Conservation (phyloP, 768 basidiomycete genomes). For the Tephrocybe sp. region DNA sequence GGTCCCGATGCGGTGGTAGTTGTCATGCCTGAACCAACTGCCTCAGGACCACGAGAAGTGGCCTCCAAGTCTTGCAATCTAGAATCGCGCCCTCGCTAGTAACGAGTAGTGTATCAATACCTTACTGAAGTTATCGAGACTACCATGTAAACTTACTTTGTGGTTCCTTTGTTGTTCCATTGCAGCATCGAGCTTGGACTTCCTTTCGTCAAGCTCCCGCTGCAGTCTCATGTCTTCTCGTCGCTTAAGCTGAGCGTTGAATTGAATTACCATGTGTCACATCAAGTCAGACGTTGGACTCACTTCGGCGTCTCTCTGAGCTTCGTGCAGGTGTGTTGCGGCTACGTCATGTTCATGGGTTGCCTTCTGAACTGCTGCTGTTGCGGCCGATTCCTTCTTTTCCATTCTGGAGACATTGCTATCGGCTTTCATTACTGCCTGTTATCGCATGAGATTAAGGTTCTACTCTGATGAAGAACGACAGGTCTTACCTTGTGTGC, state of each 20-base stretch:
- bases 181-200: conserved; percentile 20
- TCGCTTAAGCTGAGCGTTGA: conserved; percentile 10
- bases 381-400: conserved; percentile 43
- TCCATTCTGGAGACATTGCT: conserved; percentile 36
- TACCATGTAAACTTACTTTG: conserved; percentile 15
- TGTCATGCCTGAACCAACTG: background rate
- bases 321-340: conserved; percentile 25
- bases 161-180: conserved; percentile 21
- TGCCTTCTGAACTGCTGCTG: conserved; percentile 43
- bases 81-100: conserved; percentile 8
- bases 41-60: background rate
- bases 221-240: conserved; percentile 18
- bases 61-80: conserved; percentile 7
- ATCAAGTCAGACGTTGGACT: background rate
- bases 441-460: background rate
- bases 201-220: conserved; percentile 20
- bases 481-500: conserved; percentile 42
- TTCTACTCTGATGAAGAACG: background rate
- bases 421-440: conserved; percentile 18
- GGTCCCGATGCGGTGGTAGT: background rate
- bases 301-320: conserved; percentile 15
- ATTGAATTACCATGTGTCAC: background rate
- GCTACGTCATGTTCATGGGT: conserved; percentile 43
- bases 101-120: background rate
- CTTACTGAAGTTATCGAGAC: background rate